Evolutionary conservation across 371 early-diverging fungal genomes (phyloP).

Genomic region (Saksenaea vasiformis): DNA sequence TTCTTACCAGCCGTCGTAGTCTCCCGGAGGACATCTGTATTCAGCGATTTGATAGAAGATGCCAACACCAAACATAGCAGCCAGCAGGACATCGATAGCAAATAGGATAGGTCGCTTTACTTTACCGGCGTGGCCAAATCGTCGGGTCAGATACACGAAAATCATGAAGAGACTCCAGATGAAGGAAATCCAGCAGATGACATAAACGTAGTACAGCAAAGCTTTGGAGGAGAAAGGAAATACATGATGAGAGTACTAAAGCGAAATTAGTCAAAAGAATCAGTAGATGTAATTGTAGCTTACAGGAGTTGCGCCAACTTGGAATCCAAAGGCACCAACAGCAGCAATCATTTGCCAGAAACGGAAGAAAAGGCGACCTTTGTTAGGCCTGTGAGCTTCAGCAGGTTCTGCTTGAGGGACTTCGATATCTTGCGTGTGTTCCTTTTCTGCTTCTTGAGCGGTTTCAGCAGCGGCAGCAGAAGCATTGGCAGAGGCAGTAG

Average conservation of each 20-base stretch:
- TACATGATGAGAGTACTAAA: constrained; percentile 17
- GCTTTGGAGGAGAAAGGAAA: constrained; percentile 19
- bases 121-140: constrained; percentile 28
- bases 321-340: constrained; percentile 42
- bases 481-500: not conserved
- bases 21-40: constrained; percentile 35
- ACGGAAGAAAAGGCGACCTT: constrained; percentile 21
- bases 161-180: constrained; percentile 29
- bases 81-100: constrained; percentile 22
- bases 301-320: constrained; percentile 38
- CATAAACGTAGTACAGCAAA: constrained; percentile 29
- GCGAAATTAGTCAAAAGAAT: not conserved
- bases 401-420: not conserved
- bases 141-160: constrained; percentile 31
- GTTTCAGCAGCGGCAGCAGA: constrained; percentile 8
- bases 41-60: constrained; percentile 30
- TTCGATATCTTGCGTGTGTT: too few species aligned
- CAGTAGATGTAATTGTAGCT: constrained; percentile 1
- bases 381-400: constrained; percentile 9
- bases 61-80: constrained; percentile 37
- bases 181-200: constrained; percentile 24
- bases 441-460: constrained; percentile 11
- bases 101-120: constrained; percentile 27
- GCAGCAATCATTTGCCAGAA: constrained; percentile 35
- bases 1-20: constrained; percentile 36